Conservation (phyloP, 768 basidiomycete genomes). For the Tylopilus subfusipes region DNA sequence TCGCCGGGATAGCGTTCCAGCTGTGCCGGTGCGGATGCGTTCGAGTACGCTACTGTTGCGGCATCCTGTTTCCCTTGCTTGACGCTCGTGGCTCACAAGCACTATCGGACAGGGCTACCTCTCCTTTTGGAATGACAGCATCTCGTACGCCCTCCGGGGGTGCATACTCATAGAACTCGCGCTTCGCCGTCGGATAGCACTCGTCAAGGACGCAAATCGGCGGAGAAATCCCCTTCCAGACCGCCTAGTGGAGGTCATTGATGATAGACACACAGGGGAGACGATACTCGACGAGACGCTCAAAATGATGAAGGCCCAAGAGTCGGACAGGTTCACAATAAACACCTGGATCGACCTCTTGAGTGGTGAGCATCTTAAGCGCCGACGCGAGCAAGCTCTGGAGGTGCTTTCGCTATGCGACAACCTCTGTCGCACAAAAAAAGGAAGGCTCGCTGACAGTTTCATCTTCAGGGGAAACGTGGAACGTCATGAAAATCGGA, state of each 20-base stretch:
- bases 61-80: slow-evolving; percentile 6
- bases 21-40: slow-evolving; percentile 1
- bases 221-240: slow-evolving; percentile 76
- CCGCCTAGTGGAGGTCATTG: slow-evolving; percentile 85
- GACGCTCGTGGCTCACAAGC: slow-evolving; percentile 13
- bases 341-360: slow-evolving; percentile 95
- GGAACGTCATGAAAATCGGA: slow-evolving; percentile 99
- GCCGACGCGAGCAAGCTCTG: background rate
- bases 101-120: slow-evolving; percentile 69
- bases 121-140: slow-evolving; percentile 99
- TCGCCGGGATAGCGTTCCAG: background rate
- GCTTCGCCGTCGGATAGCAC: slow-evolving; percentile 88
- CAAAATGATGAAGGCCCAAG: slow-evolving; percentile 89
- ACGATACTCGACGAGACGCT: slow-evolving; percentile 94
- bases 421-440: background rate
- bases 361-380: slow-evolving; percentile 54
- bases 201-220: slow-evolving; percentile 75
- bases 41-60: slow-evolving; percentile 16
- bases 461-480: slow-evolving; percentile 80
- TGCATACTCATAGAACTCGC: slow-evolving; percentile 98
- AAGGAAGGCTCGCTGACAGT: background rate
- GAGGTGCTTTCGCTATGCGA: background rate
- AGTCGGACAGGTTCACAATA: slow-evolving; percentile 52
- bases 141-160: slow-evolving; percentile 96
- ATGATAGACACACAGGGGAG: slow-evolving; percentile 91